Base-by-base conservation (phyloP, 345 rosid species). In the Kernera saxatilis region DNA sequence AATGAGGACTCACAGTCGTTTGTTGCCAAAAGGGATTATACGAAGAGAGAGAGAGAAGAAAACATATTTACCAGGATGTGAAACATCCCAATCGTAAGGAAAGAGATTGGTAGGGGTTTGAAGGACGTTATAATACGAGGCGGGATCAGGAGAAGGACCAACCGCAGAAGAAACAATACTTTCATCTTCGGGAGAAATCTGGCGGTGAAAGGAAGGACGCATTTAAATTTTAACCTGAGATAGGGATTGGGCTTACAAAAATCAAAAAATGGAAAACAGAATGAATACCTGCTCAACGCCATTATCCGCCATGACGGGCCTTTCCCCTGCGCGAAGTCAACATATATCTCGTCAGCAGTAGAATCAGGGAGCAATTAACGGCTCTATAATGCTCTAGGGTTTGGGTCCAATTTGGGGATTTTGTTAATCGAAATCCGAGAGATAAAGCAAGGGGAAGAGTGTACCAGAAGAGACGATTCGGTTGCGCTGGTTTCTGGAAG, bases 101-200 rank as follows among this genome's bases (percentile, higher is more conserved):
- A 33, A 75, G 40, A 59, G 8, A 52, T 18, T 68, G 64, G 77
- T 62, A 68, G 55, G 81, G 56, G 77, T 55, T 72, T 75, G 83
- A 43, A n/a, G 23, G 56, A 11, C 68, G 67, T 26, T 77, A 56
- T 17, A 72, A 12, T 59, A 72, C 13, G 70, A 44, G n/a, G 63
- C 17, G 7, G 70, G 68, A 67, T 68, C 81, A 59, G 71, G 67
- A 36, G 83, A 21, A 48, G 83, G 80, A 59, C 70, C 78, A 25
- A 69, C 50, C 68, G 82, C 29, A 63, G 85, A 79, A 80, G 91
- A 82, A 78, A 85, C 81, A 71, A 74, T 70, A 87, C 88, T 85
- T 77, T 77, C 86, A 63, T 80, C 84, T 15, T 74, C 68, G 36
- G 79, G 80, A 63, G 84, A 78, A 76, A 81, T 50, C 64, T 80